Evolutionary conservation across 345 rosid genomes (phyloP).

Genomic region (Linum usitatissimum): DNA sequence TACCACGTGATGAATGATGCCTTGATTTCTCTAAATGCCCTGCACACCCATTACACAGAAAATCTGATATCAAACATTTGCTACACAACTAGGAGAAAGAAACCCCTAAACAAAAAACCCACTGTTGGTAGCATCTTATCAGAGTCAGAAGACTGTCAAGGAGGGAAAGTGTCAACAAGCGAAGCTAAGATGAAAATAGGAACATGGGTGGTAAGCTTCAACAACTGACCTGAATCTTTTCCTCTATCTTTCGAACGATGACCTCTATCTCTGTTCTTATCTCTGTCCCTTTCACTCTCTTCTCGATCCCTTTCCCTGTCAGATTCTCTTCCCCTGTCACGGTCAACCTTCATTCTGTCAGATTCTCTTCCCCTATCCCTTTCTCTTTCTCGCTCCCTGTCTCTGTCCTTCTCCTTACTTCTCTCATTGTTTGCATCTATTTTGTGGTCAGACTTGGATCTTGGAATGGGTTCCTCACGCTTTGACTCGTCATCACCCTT

Average conservation of each 20-base stretch:
- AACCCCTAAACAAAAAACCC: neutral
- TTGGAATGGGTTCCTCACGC: slow-evolving; percentile 25
- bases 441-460: slow-evolving; percentile 43
- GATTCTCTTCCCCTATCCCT: slow-evolving; percentile 18
- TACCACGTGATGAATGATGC: slow-evolving; percentile 7
- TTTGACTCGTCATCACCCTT: slow-evolving; percentile 56
- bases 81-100: no score
- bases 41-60: neutral
- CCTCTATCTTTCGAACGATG: slow-evolving; percentile 60
- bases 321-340: slow-evolving; percentile 66
- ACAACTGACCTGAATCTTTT: slow-evolving; percentile 53
- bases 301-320: slow-evolving; percentile 67
- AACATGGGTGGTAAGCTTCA: neutral
- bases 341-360: slow-evolving; percentile 43
- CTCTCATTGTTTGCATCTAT: slow-evolving; percentile 41
- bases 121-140: neutral
- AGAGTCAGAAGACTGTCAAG: neutral
- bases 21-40: slow-evolving; percentile 9
- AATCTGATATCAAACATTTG: neutral
- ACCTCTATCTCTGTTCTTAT: slow-evolving; percentile 49
- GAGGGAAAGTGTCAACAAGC: neutral
- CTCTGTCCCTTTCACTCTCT: slow-evolving; percentile 54
- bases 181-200: neutral
- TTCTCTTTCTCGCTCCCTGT: slow-evolving; percentile 44
- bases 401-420: slow-evolving; percentile 63